Percentiles rank a stretch among this genome's conserved stretches.
Evolutionary conservation across 306 rosid species (phyloP).

Genomic region (Acacia melanoxylon): DNA sequence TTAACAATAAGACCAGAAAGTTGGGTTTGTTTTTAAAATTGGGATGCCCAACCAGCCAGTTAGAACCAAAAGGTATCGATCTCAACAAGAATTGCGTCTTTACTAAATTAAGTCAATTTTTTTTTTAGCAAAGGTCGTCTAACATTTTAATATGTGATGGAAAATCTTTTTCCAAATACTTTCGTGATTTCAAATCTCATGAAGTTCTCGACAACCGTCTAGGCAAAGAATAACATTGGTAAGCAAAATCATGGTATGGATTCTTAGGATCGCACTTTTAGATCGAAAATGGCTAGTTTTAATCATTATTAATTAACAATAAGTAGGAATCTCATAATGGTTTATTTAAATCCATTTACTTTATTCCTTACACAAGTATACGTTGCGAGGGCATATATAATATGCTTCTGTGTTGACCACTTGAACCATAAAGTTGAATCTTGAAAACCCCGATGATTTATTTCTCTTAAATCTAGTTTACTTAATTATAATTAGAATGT

Average conservation of each 20-base stretch:
- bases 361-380: slow-evolving; percentile 35
- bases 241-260: slow-evolving; percentile 35
- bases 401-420: slow-evolving; percentile 23
- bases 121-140: slow-evolving; percentile 30
- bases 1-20: slow-evolving; percentile 8
- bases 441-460: slow-evolving; percentile 22
- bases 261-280: slow-evolving; percentile 34
- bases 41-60: slow-evolving; percentile 23
- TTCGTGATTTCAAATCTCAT: slow-evolving; percentile 51
- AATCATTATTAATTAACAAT: slow-evolving; percentile 16
- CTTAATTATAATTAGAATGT: neutral
- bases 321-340: slow-evolving; percentile 34
- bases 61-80: slow-evolving; percentile 3
- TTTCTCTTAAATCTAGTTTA: neutral
- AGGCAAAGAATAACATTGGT: slow-evolving; percentile 41
- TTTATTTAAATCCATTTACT: slow-evolving; percentile 27
- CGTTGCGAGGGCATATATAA: slow-evolving; percentile 22
- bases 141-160: slow-evolving; percentile 21
- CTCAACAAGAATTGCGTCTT: slow-evolving; percentile 17
- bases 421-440: slow-evolving; percentile 32
- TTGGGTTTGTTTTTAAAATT: neutral
- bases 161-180: slow-evolving; percentile 40
- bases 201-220: slow-evolving; percentile 44
- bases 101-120: slow-evolving; percentile 23
- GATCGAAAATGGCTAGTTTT: slow-evolving; percentile 14